Conservation (phyloP, 352 stramenopile genomes). For the Phytophthora litchii region DNA sequence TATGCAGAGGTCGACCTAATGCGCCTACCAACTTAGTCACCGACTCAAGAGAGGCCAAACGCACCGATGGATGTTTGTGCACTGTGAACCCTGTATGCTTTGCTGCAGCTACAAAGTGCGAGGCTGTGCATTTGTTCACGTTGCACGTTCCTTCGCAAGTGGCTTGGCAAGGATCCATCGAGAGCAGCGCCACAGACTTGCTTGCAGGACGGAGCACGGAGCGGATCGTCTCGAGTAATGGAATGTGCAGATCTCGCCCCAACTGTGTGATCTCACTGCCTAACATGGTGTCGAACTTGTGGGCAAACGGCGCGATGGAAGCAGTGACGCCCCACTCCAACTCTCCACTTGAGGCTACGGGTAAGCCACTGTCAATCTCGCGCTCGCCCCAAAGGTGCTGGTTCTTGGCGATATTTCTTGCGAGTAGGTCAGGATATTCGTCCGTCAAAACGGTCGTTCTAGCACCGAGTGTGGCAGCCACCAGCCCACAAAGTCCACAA, state of each 20-base stretch:
- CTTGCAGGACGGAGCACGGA: conserved; percentile 32
- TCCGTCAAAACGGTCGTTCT: conserved; percentile 46
- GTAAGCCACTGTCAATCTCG: conserved; percentile 2
- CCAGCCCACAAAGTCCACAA: conserved; percentile 58
- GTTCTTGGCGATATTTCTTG: conserved; percentile 51
- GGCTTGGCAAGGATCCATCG: conserved; percentile 55
- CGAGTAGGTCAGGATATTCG: conserved; percentile 61
- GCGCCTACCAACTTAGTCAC: conserved; percentile 50
- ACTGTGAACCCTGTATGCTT: conserved; percentile 47
- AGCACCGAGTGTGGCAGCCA: conserved; percentile 48
- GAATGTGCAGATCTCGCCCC: conserved; percentile 42
- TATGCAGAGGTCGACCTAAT: conserved; percentile 39
- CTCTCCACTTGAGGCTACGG: conserved; percentile 31
- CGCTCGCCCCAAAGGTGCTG: conserved; percentile 27
- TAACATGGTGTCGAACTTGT: conserved; percentile 59
- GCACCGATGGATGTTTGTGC: conserved; percentile 44
- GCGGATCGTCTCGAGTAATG: conserved; percentile 50
- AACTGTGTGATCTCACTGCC: conserved; percentile 70
- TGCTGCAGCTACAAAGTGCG: conserved; percentile 51
- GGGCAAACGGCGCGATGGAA: conserved; percentile 36
- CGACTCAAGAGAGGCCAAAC: conserved; percentile 27
- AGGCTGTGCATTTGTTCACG: conserved; percentile 56
- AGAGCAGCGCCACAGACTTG: conserved; percentile 49
- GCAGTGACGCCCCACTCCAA: conserved; percentile 44
- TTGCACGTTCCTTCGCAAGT: conserved; percentile 48